Percentiles rank a stretch among this genome's conserved stretches.
Conservation (phyloP, 163 green algal genomes). For the Chloromonas sp. region DNA sequence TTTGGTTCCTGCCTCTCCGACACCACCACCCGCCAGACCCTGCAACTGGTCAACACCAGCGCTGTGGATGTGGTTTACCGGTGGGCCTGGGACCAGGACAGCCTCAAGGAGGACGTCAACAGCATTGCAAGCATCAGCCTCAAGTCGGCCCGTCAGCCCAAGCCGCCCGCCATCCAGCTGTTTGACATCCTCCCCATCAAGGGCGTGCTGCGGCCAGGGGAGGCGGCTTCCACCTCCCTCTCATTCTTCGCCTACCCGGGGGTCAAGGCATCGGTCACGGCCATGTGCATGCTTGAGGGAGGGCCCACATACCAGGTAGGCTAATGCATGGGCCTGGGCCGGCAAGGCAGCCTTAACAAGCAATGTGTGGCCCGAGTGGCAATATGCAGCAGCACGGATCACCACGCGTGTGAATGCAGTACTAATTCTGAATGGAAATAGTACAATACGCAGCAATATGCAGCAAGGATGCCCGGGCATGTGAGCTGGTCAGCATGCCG, state of each 20-base stretch:
- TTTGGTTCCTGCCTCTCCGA: slow-evolving; percentile 72
- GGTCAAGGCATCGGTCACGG: slow-evolving; percentile 34
- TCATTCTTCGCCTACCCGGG: slow-evolving; percentile 64
- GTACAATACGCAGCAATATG: too few relatives aligned
- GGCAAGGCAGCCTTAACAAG: too few relatives aligned
- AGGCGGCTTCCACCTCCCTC: slow-evolving; percentile 51
- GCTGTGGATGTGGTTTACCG: slow-evolving; percentile 41
- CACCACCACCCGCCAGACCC: slow-evolving; percentile 44
- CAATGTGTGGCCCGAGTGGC: too few relatives aligned
- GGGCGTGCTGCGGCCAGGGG: slow-evolving; percentile 44
- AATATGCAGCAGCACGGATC: too few relatives aligned
- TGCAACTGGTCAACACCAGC: slow-evolving; percentile 61
- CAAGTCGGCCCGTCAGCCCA: slow-evolving; percentile 14
- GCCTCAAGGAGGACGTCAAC: slow-evolving; percentile 26
- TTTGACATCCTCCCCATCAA: slow-evolving; percentile 77
- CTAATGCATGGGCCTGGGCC: too few relatives aligned
- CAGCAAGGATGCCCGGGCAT: too few relatives aligned
- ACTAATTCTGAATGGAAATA: too few relatives aligned
- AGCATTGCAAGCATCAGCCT: slow-evolving; percentile 19
- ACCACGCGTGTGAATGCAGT: too few relatives aligned
- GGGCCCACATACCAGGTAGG: slow-evolving; percentile 49
- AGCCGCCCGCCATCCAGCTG: slow-evolving; percentile 37
- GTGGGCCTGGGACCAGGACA: slow-evolving; percentile 16
- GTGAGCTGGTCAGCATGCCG: too few relatives aligned
- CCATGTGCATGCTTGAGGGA: slow-evolving; percentile 62